Percentiles rank a stretch among this genome's conserved stretches.
phyloP scores from a whole-genome alignment of 2,329 filamentous ascomycete species.

The Exophiala oligosperma region DNA sequence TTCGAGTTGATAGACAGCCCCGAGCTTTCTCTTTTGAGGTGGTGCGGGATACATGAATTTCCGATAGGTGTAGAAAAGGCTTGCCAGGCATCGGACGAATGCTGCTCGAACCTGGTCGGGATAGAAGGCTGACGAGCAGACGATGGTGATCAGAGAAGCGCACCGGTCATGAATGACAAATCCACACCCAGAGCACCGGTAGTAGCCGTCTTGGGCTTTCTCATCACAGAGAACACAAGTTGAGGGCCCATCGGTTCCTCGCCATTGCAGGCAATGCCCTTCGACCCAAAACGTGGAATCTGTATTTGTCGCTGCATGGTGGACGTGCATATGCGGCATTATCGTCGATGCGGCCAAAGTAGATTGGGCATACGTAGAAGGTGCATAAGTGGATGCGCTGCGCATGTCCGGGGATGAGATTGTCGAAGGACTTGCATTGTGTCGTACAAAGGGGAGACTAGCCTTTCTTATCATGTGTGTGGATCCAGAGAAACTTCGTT shows the following conservation, averaged over 20 bases:
- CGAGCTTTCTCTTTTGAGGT: constrained; percentile 58
- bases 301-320: constrained; percentile 38
- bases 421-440: constrained; percentile 51
- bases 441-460: constrained; percentile 70
- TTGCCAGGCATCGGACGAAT: constrained; percentile 69
- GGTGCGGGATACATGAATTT: constrained; percentile 61
- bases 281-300: constrained; percentile 48
- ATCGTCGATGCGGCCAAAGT: constrained; percentile 53
- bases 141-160: constrained; percentile 59
- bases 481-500: constrained; percentile 80
- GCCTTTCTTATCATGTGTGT: constrained; percentile 49
- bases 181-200: constrained; percentile 49
- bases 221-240: constrained; percentile 52
- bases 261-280: constrained; percentile 50
- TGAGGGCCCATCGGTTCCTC: constrained; percentile 44
- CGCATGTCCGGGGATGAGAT: constrained; percentile 45
- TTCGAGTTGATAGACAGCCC: constrained; percentile 60
- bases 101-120: constrained; percentile 67
- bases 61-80: constrained; percentile 68
- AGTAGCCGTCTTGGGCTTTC: constrained; percentile 60
- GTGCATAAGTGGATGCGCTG: constrained; percentile 48
- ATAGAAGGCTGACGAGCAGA: constrained; percentile 66
- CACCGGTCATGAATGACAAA: constrained; percentile 60
- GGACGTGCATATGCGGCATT: constrained; percentile 43
- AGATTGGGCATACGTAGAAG: constrained; percentile 52